These are phyloP conservation scores for Phytophthora sp. DNA, from an alignment of 352 stramenopile species.

Conservation along the genomic window DNA sequence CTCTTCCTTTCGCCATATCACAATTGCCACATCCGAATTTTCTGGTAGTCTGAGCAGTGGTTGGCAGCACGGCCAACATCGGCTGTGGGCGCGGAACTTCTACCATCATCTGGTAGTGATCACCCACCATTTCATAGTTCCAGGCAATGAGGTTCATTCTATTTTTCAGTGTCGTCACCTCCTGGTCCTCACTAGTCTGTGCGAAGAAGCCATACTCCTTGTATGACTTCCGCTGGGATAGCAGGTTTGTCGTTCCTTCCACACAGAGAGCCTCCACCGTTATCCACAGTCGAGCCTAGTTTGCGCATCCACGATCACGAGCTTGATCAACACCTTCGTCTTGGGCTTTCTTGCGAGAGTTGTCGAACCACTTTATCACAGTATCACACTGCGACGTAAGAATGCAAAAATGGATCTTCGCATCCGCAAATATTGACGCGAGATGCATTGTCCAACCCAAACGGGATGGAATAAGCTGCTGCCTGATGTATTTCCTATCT, in stretches of 20 bases:
- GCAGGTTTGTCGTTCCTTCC: neutral
- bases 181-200: neutral
- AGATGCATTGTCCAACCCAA: slow-evolving; percentile 11
- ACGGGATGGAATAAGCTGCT: slow-evolving; percentile 1
- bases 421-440: slow-evolving; percentile 22
- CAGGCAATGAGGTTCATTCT: neutral
- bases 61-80: neutral
- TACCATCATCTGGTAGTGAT: neutral
- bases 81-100: neutral
- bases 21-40: slow-evolving; percentile 14
- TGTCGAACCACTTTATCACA: slow-evolving; percentile 12
- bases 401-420: slow-evolving; percentile 3
- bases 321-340: neutral
- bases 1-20: slow-evolving; percentile 25
- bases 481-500: neutral
- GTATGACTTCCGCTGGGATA: neutral
- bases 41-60: neutral
- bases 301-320: neutral
- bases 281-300: neutral
- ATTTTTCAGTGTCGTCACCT: neutral
- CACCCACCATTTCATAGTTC: neutral
- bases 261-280: neutral
- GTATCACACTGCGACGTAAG: slow-evolving; percentile 8
- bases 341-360: neutral
- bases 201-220: neutral